Evolutionary conservation across 208 protist species (phyloP), one percentile per base, ranked within the genome.

Genomic region (Naegleria gruberi): DNA sequence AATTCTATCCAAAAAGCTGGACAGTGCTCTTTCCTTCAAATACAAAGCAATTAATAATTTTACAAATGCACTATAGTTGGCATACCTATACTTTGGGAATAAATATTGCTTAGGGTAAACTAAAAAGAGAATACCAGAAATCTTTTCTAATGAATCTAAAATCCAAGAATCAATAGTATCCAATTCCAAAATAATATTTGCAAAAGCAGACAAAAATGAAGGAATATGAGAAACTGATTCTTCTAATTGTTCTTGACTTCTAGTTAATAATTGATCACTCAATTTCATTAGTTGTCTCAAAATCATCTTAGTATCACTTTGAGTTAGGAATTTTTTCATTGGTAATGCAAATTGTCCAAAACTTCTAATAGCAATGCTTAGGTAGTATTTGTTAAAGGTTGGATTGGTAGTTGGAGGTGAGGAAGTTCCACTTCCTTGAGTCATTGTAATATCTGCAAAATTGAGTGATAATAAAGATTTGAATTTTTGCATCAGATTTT

Each of bases 171-270:
- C 77, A 65, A 93, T 34, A 30, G 0, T 45, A 81, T 82, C 40
- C 17, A 91, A 23, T n/a, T 87, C 42, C 6, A 90, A 43, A 17
- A 94, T 73, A 45, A 92, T 90, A 55, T 82, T 90, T 34, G 92
- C 91, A 57, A 94, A 93, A 42, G 93, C 87, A 89, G 81, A 90
- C 5, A 94, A 89, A 77, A 93, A 94, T 65, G 90, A 90, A 23
- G 92, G 90, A 34, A 94, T 47, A 85, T 93, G 91, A 57, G 84
- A 57, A 42, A 91, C 47, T 19, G 85, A 90, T 44, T 94, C 91
- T 46, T 90, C 85, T 4, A 94, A 87, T 82, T 91, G 73, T 51
- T 92, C 90, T 74, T 91, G 23, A 57, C 47, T 84, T 51, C 42
- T 45, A 45, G 83, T 45, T 15, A 89, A 83, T 23, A 89, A 57